Conservation (phyloP, 495 filamentous ascomycete genomes). For the Terfezia claveryi region DNA sequence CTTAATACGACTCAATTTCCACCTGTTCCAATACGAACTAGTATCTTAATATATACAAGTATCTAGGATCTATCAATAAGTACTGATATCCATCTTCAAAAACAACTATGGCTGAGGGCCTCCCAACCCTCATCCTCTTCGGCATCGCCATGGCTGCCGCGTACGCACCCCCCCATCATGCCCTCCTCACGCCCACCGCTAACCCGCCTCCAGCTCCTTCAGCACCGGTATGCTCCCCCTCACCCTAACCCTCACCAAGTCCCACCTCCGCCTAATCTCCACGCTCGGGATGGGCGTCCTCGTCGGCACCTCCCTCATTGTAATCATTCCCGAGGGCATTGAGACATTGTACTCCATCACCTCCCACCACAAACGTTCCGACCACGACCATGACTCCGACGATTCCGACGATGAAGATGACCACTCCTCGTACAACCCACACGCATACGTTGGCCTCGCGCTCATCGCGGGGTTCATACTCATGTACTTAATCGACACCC, state of each 20-base stretch:
- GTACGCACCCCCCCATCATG: slow-evolving; percentile 31
- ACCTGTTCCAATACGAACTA: too few relatives aligned
- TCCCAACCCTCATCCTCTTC: slow-evolving; percentile 67
- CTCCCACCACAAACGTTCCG: slow-evolving; percentile 5
- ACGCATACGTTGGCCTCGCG: slow-evolving; percentile 49
- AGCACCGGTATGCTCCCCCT: slow-evolving; percentile 82
- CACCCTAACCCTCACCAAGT: slow-evolving; percentile 70
- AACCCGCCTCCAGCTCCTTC: slow-evolving; percentile 47
- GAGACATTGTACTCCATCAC: slow-evolving; percentile 49
- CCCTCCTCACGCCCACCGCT: background rate
- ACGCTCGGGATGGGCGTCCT: slow-evolving; percentile 85
- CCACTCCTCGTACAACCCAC: slow-evolving; percentile 5
- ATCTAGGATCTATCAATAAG: too few relatives aligned
- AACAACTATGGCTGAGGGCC: slow-evolving; percentile 31
- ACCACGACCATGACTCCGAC: slow-evolving; percentile 8
- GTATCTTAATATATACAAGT: too few relatives aligned
- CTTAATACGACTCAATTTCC: too few relatives aligned
- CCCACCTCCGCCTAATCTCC: slow-evolving; percentile 70
- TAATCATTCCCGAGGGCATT: slow-evolving; percentile 93
- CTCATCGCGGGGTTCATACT: slow-evolving; percentile 76
- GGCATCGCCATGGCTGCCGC: slow-evolving; percentile 85
- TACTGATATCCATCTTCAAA: too few relatives aligned
- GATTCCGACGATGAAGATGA: slow-evolving; percentile 10
- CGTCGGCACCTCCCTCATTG: slow-evolving; percentile 82
- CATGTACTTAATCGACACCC: slow-evolving; percentile 88